These are phyloP conservation scores for Rubroboletus satanas DNA, from an alignment of 768 basidiomycete species.

Conservation along the genomic window DNA sequence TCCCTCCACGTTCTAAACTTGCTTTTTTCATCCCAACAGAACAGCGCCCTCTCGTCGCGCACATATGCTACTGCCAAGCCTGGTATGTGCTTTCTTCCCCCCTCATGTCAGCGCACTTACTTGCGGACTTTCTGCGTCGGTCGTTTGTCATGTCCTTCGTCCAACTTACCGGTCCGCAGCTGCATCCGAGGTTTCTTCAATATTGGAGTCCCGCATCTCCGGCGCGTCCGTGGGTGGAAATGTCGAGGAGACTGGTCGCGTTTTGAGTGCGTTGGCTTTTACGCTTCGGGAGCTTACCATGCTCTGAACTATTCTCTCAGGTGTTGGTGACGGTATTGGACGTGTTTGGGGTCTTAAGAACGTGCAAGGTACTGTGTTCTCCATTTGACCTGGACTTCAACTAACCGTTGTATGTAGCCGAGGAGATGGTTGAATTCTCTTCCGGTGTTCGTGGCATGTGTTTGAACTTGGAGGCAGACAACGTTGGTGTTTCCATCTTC, in stretches of 20 bases:
- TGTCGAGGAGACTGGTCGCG: slow-evolving; percentile 98
- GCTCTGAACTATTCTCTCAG: slow-evolving; percentile 37
- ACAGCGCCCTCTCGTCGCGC: slow-evolving; percentile 54
- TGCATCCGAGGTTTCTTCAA: slow-evolving; percentile 98
- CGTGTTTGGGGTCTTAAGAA: slow-evolving; percentile 99
- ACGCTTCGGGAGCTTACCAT: background rate
- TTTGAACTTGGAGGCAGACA: slow-evolving; percentile 99
- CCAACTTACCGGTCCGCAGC: slow-evolving; percentile 51
- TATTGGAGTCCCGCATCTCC: slow-evolving; percentile 97
- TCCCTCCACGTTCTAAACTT: slow-evolving; percentile 4
- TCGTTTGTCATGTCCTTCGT: slow-evolving; percentile 6
- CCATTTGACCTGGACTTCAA: background rate
- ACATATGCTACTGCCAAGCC: slow-evolving; percentile 98
- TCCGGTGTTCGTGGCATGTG: slow-evolving; percentile 99
- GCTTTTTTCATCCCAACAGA: slow-evolving; percentile 28
- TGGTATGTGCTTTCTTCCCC: slow-evolving; percentile 50
- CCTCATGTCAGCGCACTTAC: slow-evolving; percentile 5
- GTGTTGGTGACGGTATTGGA: slow-evolving; percentile 99
- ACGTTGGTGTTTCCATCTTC: slow-evolving; percentile 99
- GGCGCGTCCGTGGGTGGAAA: slow-evolving; percentile 88
- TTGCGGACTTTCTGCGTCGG: slow-evolving; percentile 8
- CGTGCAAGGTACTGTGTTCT: slow-evolving; percentile 74
- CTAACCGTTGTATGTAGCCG: slow-evolving; percentile 50
- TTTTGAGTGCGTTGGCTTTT: slow-evolving; percentile 70
- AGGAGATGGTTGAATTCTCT: slow-evolving; percentile 99